A percentile compares a stretch with the other conserved stretches of the same genome.
Conservation (phyloP, 306 rosid genomes). For the Nissolia schottii region DNA sequence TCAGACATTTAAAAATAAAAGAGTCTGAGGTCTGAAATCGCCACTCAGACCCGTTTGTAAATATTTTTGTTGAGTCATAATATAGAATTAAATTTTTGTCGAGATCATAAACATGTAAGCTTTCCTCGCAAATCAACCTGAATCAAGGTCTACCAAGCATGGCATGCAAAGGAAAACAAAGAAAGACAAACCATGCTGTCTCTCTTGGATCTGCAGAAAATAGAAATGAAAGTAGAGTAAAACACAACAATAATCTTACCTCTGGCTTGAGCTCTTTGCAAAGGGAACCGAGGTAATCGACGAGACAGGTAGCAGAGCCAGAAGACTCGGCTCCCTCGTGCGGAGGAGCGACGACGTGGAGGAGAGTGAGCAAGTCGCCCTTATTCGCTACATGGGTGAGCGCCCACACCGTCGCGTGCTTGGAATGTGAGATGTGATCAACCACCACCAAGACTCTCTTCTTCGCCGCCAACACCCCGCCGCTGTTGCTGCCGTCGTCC, state of each 20-base stretch:
- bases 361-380: constrained; percentile 86
- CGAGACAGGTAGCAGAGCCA: constrained; percentile 44
- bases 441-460: constrained; percentile 94
- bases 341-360: constrained; percentile 52
- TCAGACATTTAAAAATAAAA: too few species aligned
- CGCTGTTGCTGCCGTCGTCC: constrained; percentile 51
- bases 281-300: constrained; percentile 66
- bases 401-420: constrained; percentile 94
- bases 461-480: constrained; percentile 37
- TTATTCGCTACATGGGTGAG: constrained; percentile 72
- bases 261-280: constrained; percentile 89
- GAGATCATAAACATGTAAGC: too few species aligned
- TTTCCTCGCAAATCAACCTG: not conserved
- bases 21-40: too few species aligned
- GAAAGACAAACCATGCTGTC: not conserved
- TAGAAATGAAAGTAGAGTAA: not conserved
- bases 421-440: constrained; percentile 69
- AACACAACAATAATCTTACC: constrained; percentile 37
- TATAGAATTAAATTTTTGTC: too few species aligned
- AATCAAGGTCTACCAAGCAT: constrained; percentile 38
- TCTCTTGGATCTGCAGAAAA: not conserved
- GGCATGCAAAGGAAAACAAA: not conserved
- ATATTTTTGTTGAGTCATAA: too few species aligned
- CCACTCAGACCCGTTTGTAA: too few species aligned
- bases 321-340: too few species aligned